Percentiles rank a stretch among this genome's conserved stretches.
Conservation (phyloP, 306 rosid species). For the Luffa acutangula region DNA sequence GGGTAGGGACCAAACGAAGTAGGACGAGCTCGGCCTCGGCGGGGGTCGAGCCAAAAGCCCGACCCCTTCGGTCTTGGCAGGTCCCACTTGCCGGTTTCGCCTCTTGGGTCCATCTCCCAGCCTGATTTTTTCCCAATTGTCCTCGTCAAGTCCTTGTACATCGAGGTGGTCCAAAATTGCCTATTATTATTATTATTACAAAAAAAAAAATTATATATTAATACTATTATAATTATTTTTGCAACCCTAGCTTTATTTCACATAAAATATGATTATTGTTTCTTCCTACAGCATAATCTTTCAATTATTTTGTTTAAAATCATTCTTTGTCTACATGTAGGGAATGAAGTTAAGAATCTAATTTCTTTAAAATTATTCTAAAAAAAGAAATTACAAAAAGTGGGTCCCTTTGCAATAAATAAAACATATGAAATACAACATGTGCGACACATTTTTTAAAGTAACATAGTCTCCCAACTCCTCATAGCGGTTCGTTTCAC, state of each 20-base stretch:
- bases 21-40: too few relatives aligned
- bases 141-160: too few relatives aligned
- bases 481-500: neutral
- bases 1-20: too few relatives aligned
- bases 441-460: neutral
- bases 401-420: neutral
- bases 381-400: neutral
- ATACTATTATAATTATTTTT: neutral
- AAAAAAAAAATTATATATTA: too few relatives aligned
- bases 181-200: too few relatives aligned
- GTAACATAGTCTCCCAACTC: neutral
- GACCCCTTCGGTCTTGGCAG: too few relatives aligned
- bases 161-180: too few relatives aligned
- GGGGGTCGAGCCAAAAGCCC: too few relatives aligned
- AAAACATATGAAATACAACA: neutral
- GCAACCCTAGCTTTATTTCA: neutral
- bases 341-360: neutral
- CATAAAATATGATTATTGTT: neutral
- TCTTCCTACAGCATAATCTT: neutral
- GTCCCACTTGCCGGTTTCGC: too few relatives aligned
- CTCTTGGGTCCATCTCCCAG: too few relatives aligned
- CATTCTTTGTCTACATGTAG: neutral
- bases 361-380: neutral
- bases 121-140: too few relatives aligned
- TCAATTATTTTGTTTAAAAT: neutral